Percentiles rank a stretch among this genome's conserved stretches.
These are phyloP conservation scores for Elaeis oleifera DNA, from an alignment of 202 grass and related monocot genomes.

Conservation along the genomic window DNA sequence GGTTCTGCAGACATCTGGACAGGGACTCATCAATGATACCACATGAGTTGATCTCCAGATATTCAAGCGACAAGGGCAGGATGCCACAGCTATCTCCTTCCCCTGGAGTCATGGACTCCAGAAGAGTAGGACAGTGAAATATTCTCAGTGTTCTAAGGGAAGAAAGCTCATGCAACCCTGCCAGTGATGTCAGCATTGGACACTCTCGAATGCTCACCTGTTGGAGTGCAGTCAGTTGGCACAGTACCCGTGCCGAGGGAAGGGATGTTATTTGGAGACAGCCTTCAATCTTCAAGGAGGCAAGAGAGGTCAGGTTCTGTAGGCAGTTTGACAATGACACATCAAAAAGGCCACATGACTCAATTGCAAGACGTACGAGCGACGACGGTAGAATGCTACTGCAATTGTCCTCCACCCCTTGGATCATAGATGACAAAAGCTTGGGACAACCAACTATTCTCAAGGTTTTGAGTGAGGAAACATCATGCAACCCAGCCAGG, in stretches of 20 bases:
- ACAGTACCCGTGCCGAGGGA: slow-evolving; percentile 12
- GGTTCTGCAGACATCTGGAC: slow-evolving; percentile 25
- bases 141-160: slow-evolving; percentile 17
- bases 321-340: slow-evolving; percentile 3
- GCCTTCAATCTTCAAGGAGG: slow-evolving; percentile 21
- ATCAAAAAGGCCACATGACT: slow-evolving; percentile 17
- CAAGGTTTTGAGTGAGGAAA: slow-evolving; percentile 16
- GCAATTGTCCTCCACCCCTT: not conserved
- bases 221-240: slow-evolving; percentile 3
- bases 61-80: slow-evolving; percentile 17
- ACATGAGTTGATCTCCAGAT: slow-evolving; percentile 18
- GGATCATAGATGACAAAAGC: not conserved
- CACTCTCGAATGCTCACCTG: slow-evolving; percentile 17
- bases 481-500: slow-evolving; percentile 13
- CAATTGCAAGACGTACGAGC: slow-evolving; percentile 15
- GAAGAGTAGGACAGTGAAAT: not conserved
- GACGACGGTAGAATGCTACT: slow-evolving; percentile 19
- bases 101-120: not conserved
- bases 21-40: slow-evolving; percentile 33
- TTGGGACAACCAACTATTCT: slow-evolving; percentile 20
- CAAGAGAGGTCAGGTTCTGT: slow-evolving; percentile 10
- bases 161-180: slow-evolving; percentile 11
- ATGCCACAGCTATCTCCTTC: not conserved
- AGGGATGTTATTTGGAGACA: slow-evolving; percentile 27
- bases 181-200: slow-evolving; percentile 15